Evolutionary conservation across 2,329 filamentous ascomycete species (phyloP).

Genomic region (Colletotrichum lindemuthianum): DNA sequence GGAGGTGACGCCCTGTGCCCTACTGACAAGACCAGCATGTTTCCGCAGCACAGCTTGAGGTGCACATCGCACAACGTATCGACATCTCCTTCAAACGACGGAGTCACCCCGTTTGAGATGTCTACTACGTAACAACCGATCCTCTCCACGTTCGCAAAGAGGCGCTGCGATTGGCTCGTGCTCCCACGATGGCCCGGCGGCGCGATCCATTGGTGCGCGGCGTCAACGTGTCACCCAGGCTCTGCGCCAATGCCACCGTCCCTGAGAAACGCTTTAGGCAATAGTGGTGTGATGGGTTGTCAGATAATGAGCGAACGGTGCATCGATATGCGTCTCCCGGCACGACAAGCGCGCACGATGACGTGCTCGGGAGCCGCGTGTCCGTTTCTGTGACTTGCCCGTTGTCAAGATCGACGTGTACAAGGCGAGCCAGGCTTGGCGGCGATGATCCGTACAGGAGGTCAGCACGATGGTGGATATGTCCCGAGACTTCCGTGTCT

Average conservation of each 20-base stretch:
- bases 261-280: conserved; percentile 15
- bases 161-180: conserved; percentile 25
- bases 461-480: background rate
- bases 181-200: conserved; percentile 26
- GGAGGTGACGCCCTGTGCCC: no score
- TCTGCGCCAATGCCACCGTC: conserved; percentile 16
- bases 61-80: no score
- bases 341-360: conserved; percentile 14
- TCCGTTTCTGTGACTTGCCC: conserved; percentile 1
- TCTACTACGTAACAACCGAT: background rate
- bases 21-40: no score
- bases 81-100: no score
- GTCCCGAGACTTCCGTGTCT: conserved; percentile 1
- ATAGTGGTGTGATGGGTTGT: conserved; percentile 2
- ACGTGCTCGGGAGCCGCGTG: conserved; percentile 16
- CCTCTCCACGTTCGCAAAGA: conserved; percentile 24
- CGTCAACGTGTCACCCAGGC: conserved; percentile 4
- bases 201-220: conserved; percentile 30
- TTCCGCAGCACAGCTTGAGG: no score
- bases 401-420: conserved; percentile 3
- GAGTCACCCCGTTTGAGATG: no score
- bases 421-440: conserved; percentile 9
- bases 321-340: background rate
- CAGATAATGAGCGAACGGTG: conserved; percentile 6
- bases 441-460: background rate